Base-by-base conservation (phyloP, 805 yeast genomes). In the Suhomyces pyralidae region DNA sequence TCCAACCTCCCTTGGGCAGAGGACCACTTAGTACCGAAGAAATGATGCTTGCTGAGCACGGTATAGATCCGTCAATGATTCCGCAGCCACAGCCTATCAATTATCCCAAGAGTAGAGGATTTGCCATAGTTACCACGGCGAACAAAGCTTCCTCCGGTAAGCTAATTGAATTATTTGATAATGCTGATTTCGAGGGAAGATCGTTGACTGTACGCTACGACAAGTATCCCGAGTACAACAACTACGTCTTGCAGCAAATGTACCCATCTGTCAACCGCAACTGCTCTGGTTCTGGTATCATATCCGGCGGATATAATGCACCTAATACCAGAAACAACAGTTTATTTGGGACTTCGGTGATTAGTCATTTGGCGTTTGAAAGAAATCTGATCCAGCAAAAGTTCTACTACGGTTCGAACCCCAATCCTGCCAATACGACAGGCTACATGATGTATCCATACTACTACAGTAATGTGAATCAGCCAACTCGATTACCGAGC, bases 191-290 rank as follows among this genome's bases (percentile, higher is more conserved):
- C 59, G 80, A 81, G 61, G 88, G 89, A 0, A 69, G 91, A 40
- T 68, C 73, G 6, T 66, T 85, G 28, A 82, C 85, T 3, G 90
- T 85, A 1, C 65, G 90, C 22, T 82, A 71, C 60, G 90, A 85
- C 60, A 74, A 76, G 55, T 78, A 71, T 53, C 84, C 85, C 1
- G 76, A 70, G 46, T 66, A 68, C 52, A 67, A 68, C 50, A 67
- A 68, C 45, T 61, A 69, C 65, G 65, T 57, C 15, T 43, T 64
- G 22, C 72, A 68, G 53, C 67, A 65, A 48, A 49, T 61, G 45
- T 53, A 54, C 36, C 60, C 62, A 5, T 51, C 45, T 19, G 15
- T 19, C n/a, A 42, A n/a, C 20, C 15, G 20, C 10, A 36, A 8
- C 15, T 20, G 40, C 9, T 7, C 40, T 15, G 15, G 9, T 5